Evolutionary conservation across 176 grass and related monocot species (phyloP), one percentile per base, ranked within the genome.

Genomic region (Tillandsia fasciculata): DNA sequence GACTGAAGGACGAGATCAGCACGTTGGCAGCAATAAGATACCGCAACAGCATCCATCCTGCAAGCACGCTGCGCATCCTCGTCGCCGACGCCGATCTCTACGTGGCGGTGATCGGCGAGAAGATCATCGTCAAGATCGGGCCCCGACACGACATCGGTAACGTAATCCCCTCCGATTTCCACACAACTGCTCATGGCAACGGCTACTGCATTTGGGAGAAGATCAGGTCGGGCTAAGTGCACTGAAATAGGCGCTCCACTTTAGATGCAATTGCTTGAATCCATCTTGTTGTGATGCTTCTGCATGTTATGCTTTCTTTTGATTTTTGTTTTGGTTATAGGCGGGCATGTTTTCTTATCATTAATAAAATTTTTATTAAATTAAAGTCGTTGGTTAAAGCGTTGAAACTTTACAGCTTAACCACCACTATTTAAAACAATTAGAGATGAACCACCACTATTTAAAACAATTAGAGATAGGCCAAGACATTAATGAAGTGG

Each of bases 191-290:
- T 4, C 84, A 90, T 15, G 91, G 91, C 11, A 87, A 48, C 12
- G 85, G 87, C 83, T 96, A 90, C 78, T 87, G 87, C 20, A 48
- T 96, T 1, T 96, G 87, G 91, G 87, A 96, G 87, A 96, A 90
- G 79, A 64, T 9, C 0, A 72, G 80, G 15, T 67, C 48, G 63
- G 56, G 75, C 2, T 23, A 69, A 49, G 42, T 80, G 26, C 54
- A 53, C 2, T 73, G 77, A 0, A 82, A 52, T 2, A 75, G 80
- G 7, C 74, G 76, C 13, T 64, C 57, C 27, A 26, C 20, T 68
- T 26, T 13, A 66, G 7, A 51, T 50, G 51, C 68, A 57, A 12
- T 20, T 54, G 48, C 11, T 64, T 58, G 66, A 29, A 72, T 71
- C 51, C 51, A 24, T 14, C 49, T 67, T 56, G 63, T 65, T 18